Evolutionary conservation across 1,284 basidiomycete species (phyloP), one percentile per base, ranked within the genome.

Genomic region (Cryptococcus sp.): DNA sequence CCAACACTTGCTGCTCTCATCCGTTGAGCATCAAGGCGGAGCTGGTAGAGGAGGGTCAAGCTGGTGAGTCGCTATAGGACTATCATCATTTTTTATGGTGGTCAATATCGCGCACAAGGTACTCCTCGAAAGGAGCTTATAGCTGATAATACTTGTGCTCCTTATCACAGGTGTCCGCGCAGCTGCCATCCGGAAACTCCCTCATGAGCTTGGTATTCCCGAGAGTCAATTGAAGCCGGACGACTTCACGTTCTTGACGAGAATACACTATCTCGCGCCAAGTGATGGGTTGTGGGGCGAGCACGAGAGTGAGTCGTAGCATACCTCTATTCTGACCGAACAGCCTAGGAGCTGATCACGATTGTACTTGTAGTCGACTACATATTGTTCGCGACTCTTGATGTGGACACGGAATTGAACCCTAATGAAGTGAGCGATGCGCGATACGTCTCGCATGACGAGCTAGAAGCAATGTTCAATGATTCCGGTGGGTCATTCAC

Each of bases 1-100:
- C 96, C 43, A 99, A 99, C 80, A 99, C 96, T 3, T 99, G 96
- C 78, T 99, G 96, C 81, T 96, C 92, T 34, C 96, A 99, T 74
- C 96, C 96, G 17, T 82, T 99, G 54, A 80, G 80, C 45, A 81
- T 81, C 66, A 77, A 78, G 62, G 87, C 90, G 64, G 96, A 99
- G 80, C 89, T 94, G 65, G 87, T 87, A 61, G 82, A 85, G 66
- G 76, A 83, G 70, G 83, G 87, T 39, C 91, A 96, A 77, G 85
- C 87, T 38, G 93, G 93, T 70, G 50, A 61, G 64, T 62, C 10
- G 6, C 13, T 22, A 29, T 10, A 2, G n/a, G 7, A 19, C 16
- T 25, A 16, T 38, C 17, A 15, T 16, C n/a, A 44, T 19, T 44
- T 22, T 16, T 15, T 11, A 2, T 22, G 2, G 2, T n/a, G 10